Base-by-base conservation (phyloP, 371 early-diverging fungal genomes). In the Mucor racemosus region DNA sequence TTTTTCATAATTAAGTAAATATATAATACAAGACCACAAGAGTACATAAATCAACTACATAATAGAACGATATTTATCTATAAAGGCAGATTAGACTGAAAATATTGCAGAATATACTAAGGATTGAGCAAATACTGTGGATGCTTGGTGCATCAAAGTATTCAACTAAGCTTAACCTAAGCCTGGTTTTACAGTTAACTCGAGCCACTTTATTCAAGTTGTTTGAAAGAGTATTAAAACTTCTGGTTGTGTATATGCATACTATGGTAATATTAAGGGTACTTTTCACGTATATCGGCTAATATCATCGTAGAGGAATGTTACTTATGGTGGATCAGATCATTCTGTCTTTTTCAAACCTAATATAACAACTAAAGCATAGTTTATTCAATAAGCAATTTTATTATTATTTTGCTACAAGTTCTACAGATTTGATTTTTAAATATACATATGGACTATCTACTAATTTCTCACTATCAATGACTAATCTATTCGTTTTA, bases 121-220 rank as follows among this genome's bases (percentile, higher is more conserved):
- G n/a, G 59, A 72, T 60, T 78, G 76, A 71, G 48, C 59, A 13
- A 13, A 50, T 4, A 72, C 71, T 13, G 64, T 84, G 31, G 40
- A 38, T 9, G 80, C 65, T 15, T 86, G 86, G 85, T 86, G 84
- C 72, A 56, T 66, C 54, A 85, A 86, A 60, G 76, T 55, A 34
- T 70, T 66, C 58, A 5, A 62, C 0, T 86, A 86, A 61, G 50
- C 79, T 54, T 86, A 78, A 67, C 65, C 58, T 48, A 58, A 67
- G 0, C 84, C 84, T 58, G 82, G 81, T 0, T 81, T 78, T 67
- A 3, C 46, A 39, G 3, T 7, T 7, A 4, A 53, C 5, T 76
- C 79, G 14, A 85, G 86, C 15, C 84, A 86, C 54, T 86, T 84
- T 50, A 84, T 83, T 33, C 80, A 79, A 44, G 72, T 86, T 1